Percentiles rank a stretch among this genome's conserved stretches.
Evolutionary conservation across 2,329 filamentous ascomycete genomes (phyloP).

Genomic region (Trichoderma afroharzianum): DNA sequence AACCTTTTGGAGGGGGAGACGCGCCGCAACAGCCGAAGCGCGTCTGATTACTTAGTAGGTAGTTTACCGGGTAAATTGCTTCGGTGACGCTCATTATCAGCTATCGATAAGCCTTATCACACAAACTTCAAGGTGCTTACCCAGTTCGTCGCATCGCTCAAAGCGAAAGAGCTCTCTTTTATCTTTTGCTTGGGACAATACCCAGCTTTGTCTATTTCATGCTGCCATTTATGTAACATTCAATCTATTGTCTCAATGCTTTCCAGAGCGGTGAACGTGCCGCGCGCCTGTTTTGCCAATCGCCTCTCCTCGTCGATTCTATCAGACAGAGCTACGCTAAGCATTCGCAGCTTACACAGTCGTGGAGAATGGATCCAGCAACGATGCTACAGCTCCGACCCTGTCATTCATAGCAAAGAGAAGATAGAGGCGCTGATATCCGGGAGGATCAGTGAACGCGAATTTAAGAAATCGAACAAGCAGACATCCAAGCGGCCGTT

Average conservation of each 20-base stretch:
- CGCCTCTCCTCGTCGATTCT: constrained; percentile 23
- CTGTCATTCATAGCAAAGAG: constrained; percentile 22
- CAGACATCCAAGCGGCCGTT: neutral
- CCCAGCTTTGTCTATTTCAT: neutral
- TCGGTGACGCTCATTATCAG: constrained; percentile 22
- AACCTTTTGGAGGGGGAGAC: neutral
- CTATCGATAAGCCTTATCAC: constrained; percentile 22
- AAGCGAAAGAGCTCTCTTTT: neutral
- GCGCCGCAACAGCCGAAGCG: neutral
- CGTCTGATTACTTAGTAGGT: neutral
- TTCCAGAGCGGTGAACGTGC: constrained; percentile 31
- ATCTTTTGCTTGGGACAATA: neutral
- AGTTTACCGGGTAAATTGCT: neutral
- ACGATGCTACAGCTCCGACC: constrained; percentile 27
- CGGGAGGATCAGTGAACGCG: constrained; percentile 4
- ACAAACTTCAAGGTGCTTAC: neutral
- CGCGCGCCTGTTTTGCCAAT: constrained; percentile 32
- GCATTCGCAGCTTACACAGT: neutral
- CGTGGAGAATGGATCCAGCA: constrained; percentile 4
- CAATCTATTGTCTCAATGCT: constrained; percentile 31
- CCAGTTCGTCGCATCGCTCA: neutral
- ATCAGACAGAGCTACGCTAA: neutral
- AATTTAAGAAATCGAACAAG: neutral
- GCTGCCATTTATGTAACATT: neutral
- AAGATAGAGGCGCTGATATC: constrained; percentile 28